Evolutionary conservation across 257 asterid species (phyloP).

Genomic region (Mitragyna speciosa): DNA sequence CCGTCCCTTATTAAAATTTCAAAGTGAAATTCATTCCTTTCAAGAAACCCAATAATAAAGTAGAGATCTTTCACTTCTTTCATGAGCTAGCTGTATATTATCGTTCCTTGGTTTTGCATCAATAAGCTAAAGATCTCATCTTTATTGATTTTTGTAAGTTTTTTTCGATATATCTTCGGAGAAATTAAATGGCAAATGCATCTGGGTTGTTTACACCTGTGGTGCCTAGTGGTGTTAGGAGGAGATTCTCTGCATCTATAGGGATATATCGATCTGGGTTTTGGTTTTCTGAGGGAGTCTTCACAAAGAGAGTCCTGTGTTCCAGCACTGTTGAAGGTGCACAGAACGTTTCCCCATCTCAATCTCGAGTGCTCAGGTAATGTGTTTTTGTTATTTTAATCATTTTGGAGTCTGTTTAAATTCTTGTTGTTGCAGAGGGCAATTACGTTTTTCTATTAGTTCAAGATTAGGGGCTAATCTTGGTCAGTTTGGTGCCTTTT

Average conservation of each 20-base stretch:
- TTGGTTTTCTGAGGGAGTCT: slow-evolving; percentile 39
- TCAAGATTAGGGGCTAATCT: background rate
- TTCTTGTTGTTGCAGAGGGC: background rate
- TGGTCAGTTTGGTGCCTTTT: background rate
- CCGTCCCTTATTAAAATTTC: slow-evolving; percentile 13
- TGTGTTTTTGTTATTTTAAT: background rate
- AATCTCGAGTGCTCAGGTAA: slow-evolving; percentile 62
- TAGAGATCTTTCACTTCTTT: background rate
- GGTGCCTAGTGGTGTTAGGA: slow-evolving; percentile 40
- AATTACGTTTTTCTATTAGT: background rate
- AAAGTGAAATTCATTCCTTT: slow-evolving; percentile 6
- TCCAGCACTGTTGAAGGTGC: slow-evolving; percentile 65
- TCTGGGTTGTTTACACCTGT: slow-evolving; percentile 57
- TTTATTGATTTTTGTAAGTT: background rate
- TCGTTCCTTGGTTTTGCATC: background rate
- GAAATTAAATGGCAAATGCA: slow-evolving; percentile 58
- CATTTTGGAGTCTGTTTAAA: background rate
- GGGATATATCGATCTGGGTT: slow-evolving; percentile 59
- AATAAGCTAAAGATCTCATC: slow-evolving; percentile 8
- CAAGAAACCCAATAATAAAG: background rate
- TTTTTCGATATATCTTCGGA: background rate
- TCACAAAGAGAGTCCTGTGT: slow-evolving; percentile 43
- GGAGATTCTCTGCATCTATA: slow-evolving; percentile 43
- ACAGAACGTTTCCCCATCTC: slow-evolving; percentile 57
- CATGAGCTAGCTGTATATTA: slow-evolving; percentile 7